A percentile compares a stretch with the other conserved stretches of the same genome.
Conservation (phyloP, 768 basidiomycete species). For the Termitomyces sp. region DNA sequence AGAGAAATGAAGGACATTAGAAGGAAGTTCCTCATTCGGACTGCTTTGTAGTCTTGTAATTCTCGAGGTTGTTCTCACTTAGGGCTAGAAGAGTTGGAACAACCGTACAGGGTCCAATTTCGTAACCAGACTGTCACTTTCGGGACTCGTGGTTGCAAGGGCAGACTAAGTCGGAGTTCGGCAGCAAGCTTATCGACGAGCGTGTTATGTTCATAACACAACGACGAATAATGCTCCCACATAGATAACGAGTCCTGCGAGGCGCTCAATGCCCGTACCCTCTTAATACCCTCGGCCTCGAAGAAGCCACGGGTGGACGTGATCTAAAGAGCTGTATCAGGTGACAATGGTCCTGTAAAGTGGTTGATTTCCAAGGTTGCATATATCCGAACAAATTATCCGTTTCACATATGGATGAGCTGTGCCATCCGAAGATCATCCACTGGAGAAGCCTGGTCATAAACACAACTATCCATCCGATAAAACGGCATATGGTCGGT, state of each 20-base stretch:
- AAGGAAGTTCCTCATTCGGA: no score
- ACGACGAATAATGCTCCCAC: not conserved
- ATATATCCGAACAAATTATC: conserved; percentile 3
- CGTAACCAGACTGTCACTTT: no score
- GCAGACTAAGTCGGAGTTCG: not conserved
- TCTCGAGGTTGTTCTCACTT: no score
- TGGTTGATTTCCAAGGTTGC: not conserved
- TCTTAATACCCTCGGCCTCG: no score
- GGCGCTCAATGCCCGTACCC: not conserved
- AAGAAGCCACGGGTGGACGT: not conserved
- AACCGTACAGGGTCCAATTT: no score
- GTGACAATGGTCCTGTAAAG: not conserved
- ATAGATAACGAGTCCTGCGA: not conserved
- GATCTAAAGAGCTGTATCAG: not conserved
- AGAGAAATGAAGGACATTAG: no score
- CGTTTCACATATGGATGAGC: not conserved
- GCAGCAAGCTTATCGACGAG: no score
- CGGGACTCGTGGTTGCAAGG: no score
- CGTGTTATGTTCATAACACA: no score
- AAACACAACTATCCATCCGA: conserved; percentile 18
- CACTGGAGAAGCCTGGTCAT: not conserved
- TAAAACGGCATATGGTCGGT: conserved; percentile 36
- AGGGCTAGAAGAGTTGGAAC: no score
- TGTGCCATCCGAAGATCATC: conserved; percentile 7
- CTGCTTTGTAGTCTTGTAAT: no score